Conservation (phyloP, 352 stramenopile genomes). For the Pythium aquatile region DNA sequence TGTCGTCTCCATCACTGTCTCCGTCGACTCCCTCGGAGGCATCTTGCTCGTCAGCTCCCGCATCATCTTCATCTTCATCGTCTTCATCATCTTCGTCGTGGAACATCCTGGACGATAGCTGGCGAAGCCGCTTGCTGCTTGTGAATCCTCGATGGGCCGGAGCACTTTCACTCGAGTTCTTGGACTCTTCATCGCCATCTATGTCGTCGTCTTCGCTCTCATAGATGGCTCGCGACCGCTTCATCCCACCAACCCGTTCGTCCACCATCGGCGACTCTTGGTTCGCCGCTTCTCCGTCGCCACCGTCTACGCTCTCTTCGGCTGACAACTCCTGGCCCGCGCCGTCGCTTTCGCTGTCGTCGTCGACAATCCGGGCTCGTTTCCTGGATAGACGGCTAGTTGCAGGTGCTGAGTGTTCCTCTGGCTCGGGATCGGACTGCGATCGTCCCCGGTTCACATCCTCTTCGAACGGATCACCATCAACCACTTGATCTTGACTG, state of each 20-base stretch:
- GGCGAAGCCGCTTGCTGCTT: slow-evolving; percentile 17
- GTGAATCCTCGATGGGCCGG: neutral
- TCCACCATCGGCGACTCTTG: neutral
- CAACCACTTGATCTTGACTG: slow-evolving; percentile 1
- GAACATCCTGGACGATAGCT: slow-evolving; percentile 16
- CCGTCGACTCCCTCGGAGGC: slow-evolving; percentile 2
- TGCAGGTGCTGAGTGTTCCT: slow-evolving; percentile 13
- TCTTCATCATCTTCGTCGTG: slow-evolving; percentile 20
- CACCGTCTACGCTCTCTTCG: neutral
- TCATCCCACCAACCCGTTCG: neutral
- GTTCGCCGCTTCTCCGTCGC: neutral
- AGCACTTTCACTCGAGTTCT: neutral
- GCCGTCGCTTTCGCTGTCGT: slow-evolving; percentile 26
- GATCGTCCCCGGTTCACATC: slow-evolving; percentile 1
- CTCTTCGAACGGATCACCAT: neutral
- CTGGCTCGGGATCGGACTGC: slow-evolving; percentile 20
- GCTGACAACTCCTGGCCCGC: neutral
- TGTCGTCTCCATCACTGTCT: slow-evolving; percentile 1
- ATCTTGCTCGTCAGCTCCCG: no score
- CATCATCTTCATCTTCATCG: neutral
- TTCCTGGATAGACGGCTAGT: neutral
- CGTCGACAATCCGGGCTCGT: slow-evolving; percentile 17
- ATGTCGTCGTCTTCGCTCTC: slow-evolving; percentile 40
- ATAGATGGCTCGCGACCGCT: slow-evolving; percentile 29
- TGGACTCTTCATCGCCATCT: slow-evolving; percentile 27